phyloP scores from a whole-genome alignment of 169 alveolate genomes.

The Pseudocohnilembus persalinus region DNA sequence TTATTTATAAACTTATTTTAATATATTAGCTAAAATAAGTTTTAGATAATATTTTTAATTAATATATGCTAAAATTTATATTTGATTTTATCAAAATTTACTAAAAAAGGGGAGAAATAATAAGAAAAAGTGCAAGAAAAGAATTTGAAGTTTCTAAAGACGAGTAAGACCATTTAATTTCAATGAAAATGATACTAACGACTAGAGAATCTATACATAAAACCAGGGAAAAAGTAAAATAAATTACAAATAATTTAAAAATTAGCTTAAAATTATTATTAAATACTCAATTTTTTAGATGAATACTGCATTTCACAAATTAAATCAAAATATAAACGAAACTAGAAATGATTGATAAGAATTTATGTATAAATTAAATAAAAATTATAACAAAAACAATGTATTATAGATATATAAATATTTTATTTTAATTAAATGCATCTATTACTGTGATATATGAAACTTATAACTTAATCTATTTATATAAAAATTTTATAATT shows the following conservation, averaged over 20 bases:
- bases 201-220: conserved; percentile 41
- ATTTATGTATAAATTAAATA: too few relatives aligned
- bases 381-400: too few relatives aligned
- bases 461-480: too few relatives aligned
- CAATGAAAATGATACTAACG: conserved; percentile 46
- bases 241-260: too few relatives aligned
- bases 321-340: conserved; percentile 6
- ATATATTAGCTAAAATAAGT: background rate
- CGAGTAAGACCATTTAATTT: conserved; percentile 39
- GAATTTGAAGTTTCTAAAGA: conserved; percentile 46
- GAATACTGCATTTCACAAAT: conserved; percentile 12
- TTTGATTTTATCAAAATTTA: background rate
- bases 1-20: background rate
- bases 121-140: conserved; percentile 44
- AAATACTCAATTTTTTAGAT: background rate
- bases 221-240: conserved; percentile 40
- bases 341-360: conserved; percentile 18
- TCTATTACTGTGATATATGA: too few relatives aligned
- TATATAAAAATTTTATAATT: too few relatives aligned
- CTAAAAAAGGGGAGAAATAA: conserved; percentile 39
- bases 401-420: too few relatives aligned
- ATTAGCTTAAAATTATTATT: background rate
- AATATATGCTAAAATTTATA: background rate
- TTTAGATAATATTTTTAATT: background rate
- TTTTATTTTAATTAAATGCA: too few relatives aligned